Conservation (phyloP, 2,329 filamentous ascomycete species). For the Hypoxylon sp. region DNA sequence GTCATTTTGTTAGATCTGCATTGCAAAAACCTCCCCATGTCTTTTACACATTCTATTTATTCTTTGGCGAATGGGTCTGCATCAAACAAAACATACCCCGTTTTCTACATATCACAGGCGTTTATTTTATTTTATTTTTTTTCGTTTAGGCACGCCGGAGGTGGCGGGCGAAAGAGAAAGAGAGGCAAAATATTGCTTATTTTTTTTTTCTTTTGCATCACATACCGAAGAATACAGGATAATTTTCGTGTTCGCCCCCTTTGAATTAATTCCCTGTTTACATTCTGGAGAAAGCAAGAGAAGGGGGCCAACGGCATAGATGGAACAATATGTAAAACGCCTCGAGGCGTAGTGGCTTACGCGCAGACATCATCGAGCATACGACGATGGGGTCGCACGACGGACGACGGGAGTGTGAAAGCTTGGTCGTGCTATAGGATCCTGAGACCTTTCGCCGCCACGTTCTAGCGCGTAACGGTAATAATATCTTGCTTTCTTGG, state of each 20-base stretch:
- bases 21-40: conserved; percentile 8
- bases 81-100: conserved; percentile 40
- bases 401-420: conserved; percentile 28
- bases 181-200: conserved; percentile 36
- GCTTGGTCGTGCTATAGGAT: conserved; percentile 16
- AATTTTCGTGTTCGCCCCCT: conserved; percentile 14
- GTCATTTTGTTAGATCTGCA: conserved; percentile 34
- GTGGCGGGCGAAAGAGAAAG: conserved; percentile 7
- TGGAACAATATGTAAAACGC: conserved; percentile 19
- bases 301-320: conserved; percentile 3
- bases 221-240: conserved; percentile 36
- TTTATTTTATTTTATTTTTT: conserved; percentile 28
- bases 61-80: conserved; percentile 35
- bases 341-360: conserved; percentile 19
- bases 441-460: conserved; percentile 30
- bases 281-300: conserved; percentile 16
- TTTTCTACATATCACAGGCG: conserved; percentile 35
- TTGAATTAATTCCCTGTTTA: not conserved
- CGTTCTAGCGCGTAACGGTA: conserved; percentile 7
- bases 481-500: conserved; percentile 17
- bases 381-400: conserved; percentile 25
- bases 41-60: conserved; percentile 18
- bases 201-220: conserved; percentile 23
- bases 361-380: conserved; percentile 10
- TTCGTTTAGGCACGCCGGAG: not conserved